phyloP scores from a whole-genome alignment of 768 basidiomycete species.

The Panus rudis region DNA sequence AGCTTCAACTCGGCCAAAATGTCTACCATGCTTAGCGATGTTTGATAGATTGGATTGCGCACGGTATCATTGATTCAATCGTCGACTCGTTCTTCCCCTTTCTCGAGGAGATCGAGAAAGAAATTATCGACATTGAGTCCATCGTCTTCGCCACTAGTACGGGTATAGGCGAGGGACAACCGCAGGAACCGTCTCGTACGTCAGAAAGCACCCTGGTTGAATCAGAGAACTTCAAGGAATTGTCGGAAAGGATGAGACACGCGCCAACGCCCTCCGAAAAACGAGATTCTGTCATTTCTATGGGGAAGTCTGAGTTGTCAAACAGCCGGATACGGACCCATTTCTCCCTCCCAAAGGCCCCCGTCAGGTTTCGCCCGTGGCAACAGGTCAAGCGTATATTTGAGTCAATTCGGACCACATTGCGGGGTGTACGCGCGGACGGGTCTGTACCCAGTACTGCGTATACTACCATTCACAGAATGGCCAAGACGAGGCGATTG shows the following conservation, averaged over 20 bases:
- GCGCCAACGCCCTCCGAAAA: neutral
- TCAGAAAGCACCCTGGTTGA: neutral
- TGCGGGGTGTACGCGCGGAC: neutral
- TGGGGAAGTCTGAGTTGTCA: too few relatives aligned
- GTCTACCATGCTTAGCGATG: neutral
- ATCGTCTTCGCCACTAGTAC: slow-evolving; percentile 39
- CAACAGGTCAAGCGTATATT: neutral
- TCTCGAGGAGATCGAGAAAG: slow-evolving; percentile 71
- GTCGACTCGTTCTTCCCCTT: slow-evolving; percentile 92
- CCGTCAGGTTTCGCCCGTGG: neutral
- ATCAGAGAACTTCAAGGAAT: too few relatives aligned
- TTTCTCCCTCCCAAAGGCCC: slow-evolving; percentile 7
- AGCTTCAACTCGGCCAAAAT: slow-evolving; percentile 11
- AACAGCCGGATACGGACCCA: too few relatives aligned
- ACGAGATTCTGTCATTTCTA: neutral
- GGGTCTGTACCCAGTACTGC: slow-evolving; percentile 17
- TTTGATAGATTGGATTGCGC: slow-evolving; percentile 84
- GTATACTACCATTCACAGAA: slow-evolving; percentile 56
- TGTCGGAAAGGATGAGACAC: neutral
- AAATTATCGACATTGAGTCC: slow-evolving; percentile 72
- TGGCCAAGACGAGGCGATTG: slow-evolving; percentile 71
- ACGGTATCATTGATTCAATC: slow-evolving; percentile 86
- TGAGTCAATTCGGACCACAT: too few relatives aligned
- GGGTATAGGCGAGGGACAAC: neutral
- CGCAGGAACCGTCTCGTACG: neutral